Evolutionary conservation across 495 filamentous ascomycete species (phyloP).

Genomic region (Peziza echinospora): DNA sequence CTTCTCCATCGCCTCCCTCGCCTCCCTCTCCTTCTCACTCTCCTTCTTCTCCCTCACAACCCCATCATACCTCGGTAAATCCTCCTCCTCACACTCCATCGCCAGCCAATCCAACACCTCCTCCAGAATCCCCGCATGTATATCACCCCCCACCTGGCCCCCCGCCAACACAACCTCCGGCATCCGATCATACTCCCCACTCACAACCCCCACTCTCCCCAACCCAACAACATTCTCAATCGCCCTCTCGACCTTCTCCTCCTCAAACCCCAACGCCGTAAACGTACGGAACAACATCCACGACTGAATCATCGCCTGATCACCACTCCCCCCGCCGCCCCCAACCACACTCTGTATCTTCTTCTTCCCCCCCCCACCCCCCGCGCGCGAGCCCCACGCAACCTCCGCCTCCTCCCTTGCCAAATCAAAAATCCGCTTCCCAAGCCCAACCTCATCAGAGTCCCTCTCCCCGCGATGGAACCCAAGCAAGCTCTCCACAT

Average conservation of each 20-base stretch:
- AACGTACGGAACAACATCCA: constrained; percentile 64
- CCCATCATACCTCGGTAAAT: constrained; percentile 49
- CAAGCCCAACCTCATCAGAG: constrained; percentile 13
- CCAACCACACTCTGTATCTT: constrained; percentile 15
- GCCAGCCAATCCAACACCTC: constrained; percentile 77
- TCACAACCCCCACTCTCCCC: not conserved
- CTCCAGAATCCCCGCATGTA: constrained; percentile 67
- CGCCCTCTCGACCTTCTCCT: constrained; percentile 26
- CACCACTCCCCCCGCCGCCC: constrained; percentile 29
- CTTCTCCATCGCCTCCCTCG: constrained; percentile 13
- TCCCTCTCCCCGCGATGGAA: constrained; percentile 6
- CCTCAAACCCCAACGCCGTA: constrained; percentile 40
- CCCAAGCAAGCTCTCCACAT: constrained; percentile 9
- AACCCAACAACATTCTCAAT: constrained; percentile 33
- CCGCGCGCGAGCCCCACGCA: constrained; percentile 17
- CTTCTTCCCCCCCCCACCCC: too few species aligned
- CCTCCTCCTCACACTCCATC: constrained; percentile 39
- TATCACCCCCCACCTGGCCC: constrained; percentile 27
- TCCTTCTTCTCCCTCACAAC: constrained; percentile 19
- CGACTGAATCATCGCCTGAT: constrained; percentile 50
- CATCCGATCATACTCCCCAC: not conserved
- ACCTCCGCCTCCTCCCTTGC: constrained; percentile 24
- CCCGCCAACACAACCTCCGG: constrained; percentile 38
- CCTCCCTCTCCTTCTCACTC: constrained; percentile 15
- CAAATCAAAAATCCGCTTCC: constrained; percentile 25